Evolutionary conservation across 192 early-diverging fungal species (phyloP).

Genomic region (Globomyces pollinis-pini): DNA sequence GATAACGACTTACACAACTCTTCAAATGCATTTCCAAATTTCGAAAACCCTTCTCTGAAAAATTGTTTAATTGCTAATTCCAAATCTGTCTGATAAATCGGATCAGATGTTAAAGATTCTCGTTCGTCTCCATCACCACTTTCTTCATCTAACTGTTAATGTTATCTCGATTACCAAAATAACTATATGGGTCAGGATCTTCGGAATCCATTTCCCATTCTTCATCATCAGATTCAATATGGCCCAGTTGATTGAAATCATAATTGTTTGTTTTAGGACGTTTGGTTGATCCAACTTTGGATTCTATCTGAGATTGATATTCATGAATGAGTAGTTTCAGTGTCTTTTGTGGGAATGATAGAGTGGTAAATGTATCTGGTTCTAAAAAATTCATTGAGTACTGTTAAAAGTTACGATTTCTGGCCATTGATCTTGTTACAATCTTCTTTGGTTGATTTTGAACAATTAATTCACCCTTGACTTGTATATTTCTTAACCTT

Average conservation of each 20-base stretch:
- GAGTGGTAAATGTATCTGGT: conserved; percentile 69
- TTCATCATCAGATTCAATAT: conserved; percentile 21
- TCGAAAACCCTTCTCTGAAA: too few relatives aligned
- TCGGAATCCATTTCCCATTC: conserved; percentile 13
- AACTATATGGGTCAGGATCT: not conserved
- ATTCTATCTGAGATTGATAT: conserved; percentile 58
- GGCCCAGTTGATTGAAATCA: conserved; percentile 10
- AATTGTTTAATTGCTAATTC: too few relatives aligned
- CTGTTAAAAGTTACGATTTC: conserved; percentile 24
- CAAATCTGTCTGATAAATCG: too few relatives aligned
- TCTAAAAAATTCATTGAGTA: too few relatives aligned
- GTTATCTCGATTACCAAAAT: too few relatives aligned
- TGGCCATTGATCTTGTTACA: conserved; percentile 46
- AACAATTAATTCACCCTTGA: conserved; percentile 76
- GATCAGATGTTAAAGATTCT: too few relatives aligned
- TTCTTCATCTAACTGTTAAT: too few relatives aligned
- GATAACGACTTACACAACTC: too few relatives aligned
- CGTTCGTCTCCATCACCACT: too few relatives aligned
- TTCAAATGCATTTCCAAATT: too few relatives aligned
- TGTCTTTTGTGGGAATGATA: conserved; percentile 78
- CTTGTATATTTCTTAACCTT: conserved; percentile 53
- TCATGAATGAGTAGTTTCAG: conserved; percentile 80
- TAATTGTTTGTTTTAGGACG: not conserved
- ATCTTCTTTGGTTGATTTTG: conserved; percentile 43
- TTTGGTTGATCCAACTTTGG: conserved; percentile 23